A percentile compares a stretch with the other conserved stretches of the same genome.
Evolutionary conservation across 2,329 filamentous ascomycete genomes (phyloP).

Genomic region (Escovopsis sp.): DNA sequence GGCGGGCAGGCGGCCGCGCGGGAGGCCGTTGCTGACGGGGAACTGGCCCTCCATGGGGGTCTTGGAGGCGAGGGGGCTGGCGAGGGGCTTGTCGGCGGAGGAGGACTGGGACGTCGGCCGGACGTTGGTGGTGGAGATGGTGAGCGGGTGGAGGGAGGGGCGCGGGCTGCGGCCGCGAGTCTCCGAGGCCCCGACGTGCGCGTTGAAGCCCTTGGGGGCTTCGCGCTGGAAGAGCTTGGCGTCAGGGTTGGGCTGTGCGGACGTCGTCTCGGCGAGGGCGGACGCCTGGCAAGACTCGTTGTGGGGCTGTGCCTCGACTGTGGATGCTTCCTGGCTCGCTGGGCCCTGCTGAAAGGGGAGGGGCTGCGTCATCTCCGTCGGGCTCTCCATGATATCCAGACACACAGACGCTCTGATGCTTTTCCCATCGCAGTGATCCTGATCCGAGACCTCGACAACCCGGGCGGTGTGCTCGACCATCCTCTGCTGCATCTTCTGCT

Average conservation of each 20-base stretch:
- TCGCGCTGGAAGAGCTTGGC: conserved; percentile 8
- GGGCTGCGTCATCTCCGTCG: conserved; percentile 2
- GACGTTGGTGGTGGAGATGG: conserved; percentile 7
- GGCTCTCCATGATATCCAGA: conserved; percentile 5
- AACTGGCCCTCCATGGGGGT: conserved; percentile 18
- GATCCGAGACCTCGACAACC: conserved; percentile 24
- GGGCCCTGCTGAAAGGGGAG: conserved; percentile 3
- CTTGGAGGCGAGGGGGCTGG: conserved; percentile 14
- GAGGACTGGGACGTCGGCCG: conserved; percentile 5
- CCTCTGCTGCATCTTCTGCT: conserved; percentile 9
- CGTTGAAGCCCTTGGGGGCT: conserved; percentile 12
- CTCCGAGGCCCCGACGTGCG: conserved; percentile 11
- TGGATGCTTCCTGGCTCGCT: neutral
- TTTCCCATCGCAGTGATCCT: conserved; percentile 24
- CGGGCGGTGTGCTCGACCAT: conserved; percentile 20
- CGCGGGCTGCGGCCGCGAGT: conserved; percentile 8
- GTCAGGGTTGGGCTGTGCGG: neutral
- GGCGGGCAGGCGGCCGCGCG: conserved; percentile 16
- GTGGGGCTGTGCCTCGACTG: conserved; percentile 3
- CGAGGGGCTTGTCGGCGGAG: neutral
- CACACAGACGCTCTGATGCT: conserved; percentile 9
- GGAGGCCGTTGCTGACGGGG: conserved; percentile 19
- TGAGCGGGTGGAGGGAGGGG: conserved; percentile 10
- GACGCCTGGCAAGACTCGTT: neutral
- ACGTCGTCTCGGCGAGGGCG: no score